Conservation (phyloP, 257 asterid genomes). For the Nicotiana undulata region DNA sequence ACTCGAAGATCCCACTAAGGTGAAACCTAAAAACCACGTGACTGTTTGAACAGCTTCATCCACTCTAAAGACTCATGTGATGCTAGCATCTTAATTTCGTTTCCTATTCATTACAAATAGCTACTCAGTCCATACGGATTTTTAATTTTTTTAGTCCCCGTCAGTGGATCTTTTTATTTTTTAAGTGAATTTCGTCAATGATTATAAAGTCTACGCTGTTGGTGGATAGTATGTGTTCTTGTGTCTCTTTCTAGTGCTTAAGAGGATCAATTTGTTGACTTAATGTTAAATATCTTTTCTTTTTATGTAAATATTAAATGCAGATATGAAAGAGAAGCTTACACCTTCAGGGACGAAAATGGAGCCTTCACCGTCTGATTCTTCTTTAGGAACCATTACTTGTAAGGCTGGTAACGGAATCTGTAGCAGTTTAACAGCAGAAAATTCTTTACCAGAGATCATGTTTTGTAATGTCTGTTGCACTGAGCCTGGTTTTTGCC, state of each 20-base stretch:
- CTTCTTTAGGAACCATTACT: conserved; percentile 12
- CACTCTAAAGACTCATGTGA: neutral
- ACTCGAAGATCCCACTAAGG: neutral
- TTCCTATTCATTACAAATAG: neutral
- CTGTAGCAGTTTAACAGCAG: conserved; percentile 45
- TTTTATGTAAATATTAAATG: neutral
- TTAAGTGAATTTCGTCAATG: neutral
- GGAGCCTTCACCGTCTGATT: neutral
- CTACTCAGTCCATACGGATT: neutral
- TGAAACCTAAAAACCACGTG: neutral
- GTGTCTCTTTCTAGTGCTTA: neutral
- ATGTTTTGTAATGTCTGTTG: conserved; percentile 71
- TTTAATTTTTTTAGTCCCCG: neutral
- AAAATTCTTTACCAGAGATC: conserved; percentile 23
- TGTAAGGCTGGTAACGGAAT: conserved; percentile 60
- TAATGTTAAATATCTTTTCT: neutral
- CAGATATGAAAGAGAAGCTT: conserved; percentile 2
- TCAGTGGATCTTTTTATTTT: neutral
- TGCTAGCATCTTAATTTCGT: neutral
- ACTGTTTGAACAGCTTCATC: neutral
- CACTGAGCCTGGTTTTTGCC: conserved; percentile 55
- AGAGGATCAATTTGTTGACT: neutral
- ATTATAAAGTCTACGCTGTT: neutral
- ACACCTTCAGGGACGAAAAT: conserved; percentile 4
- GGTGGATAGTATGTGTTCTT: neutral